Evolutionary conservation across 2,329 filamentous ascomycete species (phyloP), one percentile per base, ranked within the genome.

Genomic region (Beauveria asiatica): DNA sequence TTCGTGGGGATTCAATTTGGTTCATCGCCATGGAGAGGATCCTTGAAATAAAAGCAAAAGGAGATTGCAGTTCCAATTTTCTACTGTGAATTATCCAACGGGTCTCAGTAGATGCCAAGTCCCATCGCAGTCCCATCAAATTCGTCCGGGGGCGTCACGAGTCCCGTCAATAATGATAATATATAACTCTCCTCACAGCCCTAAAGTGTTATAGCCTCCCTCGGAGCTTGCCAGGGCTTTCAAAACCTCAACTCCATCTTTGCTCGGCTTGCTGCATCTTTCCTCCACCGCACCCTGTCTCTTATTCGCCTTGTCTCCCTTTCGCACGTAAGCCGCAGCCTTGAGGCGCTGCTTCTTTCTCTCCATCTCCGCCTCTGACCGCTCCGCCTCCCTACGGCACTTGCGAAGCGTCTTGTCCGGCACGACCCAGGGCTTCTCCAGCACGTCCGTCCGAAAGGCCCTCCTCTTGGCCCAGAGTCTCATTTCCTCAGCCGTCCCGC

Each of bases 401-500:
- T 70, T 73, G 54, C 77, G 77, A 50, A 85, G 73, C 57, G 80
- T 76, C 61, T 73, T 75, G 23, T 70, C 69, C 33, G 73, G 76
- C 33, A 87, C 65, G n/a, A 78, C 67, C 85, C 85, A 88, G 0
- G 82, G 79, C 60, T 69, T 71, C 3, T 70, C 69, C 16, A 88
- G 73, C 6, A 84, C 73, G 4, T 81, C 75, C 39, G 66, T 67
- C 41, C 76, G 76, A 66, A 87, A 85, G 33, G 69, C 70, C 19
- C 69, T 64, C 49, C 78, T 73, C 70, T 83, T 83, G 65, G 79
- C 75, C 85, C 85, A 88, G 9, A 85, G 81, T 8, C 67, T 69
- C 3, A 86, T 73, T 68, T 88, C 85, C 39, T 81, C 75, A 50
- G 78, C 76, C 0, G 84, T 87, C 49, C 78, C 76, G 25, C 67